A percentile compares a stretch with the other conserved stretches of the same genome.
Evolutionary conservation across 768 basidiomycete genomes (phyloP).

Genomic region (Phylloporus sp.): DNA sequence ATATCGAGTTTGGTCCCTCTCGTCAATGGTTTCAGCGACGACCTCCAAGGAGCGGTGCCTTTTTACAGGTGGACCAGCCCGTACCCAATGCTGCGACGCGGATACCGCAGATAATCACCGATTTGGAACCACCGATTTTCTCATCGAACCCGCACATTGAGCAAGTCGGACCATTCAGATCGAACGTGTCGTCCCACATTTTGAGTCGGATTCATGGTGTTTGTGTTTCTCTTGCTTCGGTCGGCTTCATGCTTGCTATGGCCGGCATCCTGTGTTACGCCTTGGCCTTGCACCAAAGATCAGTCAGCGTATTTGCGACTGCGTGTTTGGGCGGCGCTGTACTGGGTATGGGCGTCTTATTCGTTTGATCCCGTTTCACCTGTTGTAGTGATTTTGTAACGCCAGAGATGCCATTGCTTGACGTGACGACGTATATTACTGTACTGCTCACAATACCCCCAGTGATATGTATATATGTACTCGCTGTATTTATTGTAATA

Average conservation of each 20-base stretch:
- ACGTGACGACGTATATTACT: too few relatives aligned
- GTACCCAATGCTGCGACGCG: not conserved
- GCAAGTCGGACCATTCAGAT: slow-evolving; percentile 44
- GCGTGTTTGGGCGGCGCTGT: slow-evolving; percentile 36
- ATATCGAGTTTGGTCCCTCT: slow-evolving; percentile 11
- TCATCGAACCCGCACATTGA: slow-evolving; percentile 47
- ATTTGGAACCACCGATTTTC: slow-evolving; percentile 34
- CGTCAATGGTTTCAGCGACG: not conserved
- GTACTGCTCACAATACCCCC: too few relatives aligned
- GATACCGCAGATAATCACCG: not conserved
- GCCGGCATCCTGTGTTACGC: slow-evolving; percentile 47
- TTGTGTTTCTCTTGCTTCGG: slow-evolving; percentile 41
- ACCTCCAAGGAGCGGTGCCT: not conserved
- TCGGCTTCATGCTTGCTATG: slow-evolving; percentile 49
- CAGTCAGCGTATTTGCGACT: slow-evolving; percentile 42
- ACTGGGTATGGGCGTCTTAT: slow-evolving; percentile 16
- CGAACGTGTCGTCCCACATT: slow-evolving; percentile 38
- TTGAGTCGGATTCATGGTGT: slow-evolving; percentile 46
- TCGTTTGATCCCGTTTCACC: not conserved
- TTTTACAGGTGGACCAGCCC: not conserved
- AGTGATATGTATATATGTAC: too few relatives aligned
- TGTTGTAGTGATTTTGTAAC: too few relatives aligned
- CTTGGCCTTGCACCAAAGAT: slow-evolving; percentile 44
- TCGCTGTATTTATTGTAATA: too few relatives aligned
- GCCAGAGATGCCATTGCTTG: too few relatives aligned